Conservation (phyloP, 257 asterid genomes). For the Oldenlandia corymbosa region DNA sequence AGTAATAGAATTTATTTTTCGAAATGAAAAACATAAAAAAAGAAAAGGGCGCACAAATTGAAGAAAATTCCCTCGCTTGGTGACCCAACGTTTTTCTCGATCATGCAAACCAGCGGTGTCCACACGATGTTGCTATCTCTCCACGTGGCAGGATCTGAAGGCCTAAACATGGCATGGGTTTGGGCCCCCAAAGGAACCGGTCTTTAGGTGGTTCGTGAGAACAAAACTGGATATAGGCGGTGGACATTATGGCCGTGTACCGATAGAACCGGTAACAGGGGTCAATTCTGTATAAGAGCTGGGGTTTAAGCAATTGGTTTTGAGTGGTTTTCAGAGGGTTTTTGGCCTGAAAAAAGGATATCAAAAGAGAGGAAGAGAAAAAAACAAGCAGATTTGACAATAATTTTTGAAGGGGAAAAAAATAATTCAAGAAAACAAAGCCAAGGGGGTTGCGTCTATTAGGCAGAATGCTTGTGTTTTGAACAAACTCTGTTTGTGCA, state of each 20-base stretch:
- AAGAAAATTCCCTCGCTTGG: slow-evolving; percentile 48
- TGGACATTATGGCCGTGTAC: slow-evolving; percentile 34
- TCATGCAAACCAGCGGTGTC: slow-evolving; percentile 28
- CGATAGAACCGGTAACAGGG: slow-evolving; percentile 48
- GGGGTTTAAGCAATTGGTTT: slow-evolving; percentile 72
- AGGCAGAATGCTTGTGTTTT: neutral
- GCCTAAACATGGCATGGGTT: slow-evolving; percentile 14
- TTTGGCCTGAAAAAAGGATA: slow-evolving; percentile 27
- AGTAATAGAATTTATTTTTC: neutral
- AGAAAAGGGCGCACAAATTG: slow-evolving; percentile 17
- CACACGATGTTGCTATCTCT: slow-evolving; percentile 44
- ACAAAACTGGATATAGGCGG: slow-evolving; percentile 46
- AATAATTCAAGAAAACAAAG: neutral
- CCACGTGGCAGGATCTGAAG: slow-evolving; percentile 62
- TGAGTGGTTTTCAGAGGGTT: slow-evolving; percentile 77
- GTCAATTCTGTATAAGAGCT: slow-evolving; percentile 72
- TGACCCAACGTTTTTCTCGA: slow-evolving; percentile 89
- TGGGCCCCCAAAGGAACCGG: slow-evolving; percentile 55
- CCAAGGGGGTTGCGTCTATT: slow-evolving; percentile 8
- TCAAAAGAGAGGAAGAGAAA: neutral
- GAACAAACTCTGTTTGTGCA: slow-evolving; percentile 10
- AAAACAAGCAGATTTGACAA: slow-evolving; percentile 2
- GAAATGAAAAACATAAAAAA: slow-evolving; percentile 10
- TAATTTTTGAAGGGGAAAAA: neutral
- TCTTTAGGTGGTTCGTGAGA: slow-evolving; percentile 65